Evolutionary conservation across 495 filamentous ascomycete genomes (phyloP), one percentile per base, ranked within the genome.

Genomic region (Aspergillus diversus): DNA sequence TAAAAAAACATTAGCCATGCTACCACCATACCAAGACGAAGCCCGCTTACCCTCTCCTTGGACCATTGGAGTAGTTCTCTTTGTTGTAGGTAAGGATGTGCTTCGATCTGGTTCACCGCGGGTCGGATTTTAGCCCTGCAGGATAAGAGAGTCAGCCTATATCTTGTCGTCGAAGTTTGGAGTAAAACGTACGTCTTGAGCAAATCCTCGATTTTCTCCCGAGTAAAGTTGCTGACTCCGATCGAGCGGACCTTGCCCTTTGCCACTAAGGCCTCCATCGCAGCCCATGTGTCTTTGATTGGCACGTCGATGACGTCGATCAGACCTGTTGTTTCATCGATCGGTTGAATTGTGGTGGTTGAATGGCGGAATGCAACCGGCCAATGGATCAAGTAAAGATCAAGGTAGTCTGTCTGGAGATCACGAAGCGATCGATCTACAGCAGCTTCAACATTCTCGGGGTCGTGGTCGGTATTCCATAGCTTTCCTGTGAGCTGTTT

Each of bases 51-150:
- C 59, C 50, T n/a, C 15, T 62, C 15, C 39, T 62, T 62, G 12
- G 64, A 66, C 64, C 64, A 66, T 35, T 62, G 54, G 6, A 92
- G 31, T n/a, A 93, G 76, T 17, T 74, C 73, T 2, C 73, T 69
- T 69, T 87, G 90, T 71, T 92, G 90, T 31, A 94, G 80, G 71
- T 92, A 93, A 0, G 89, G 87, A 68, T 93, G 88, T 66, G 84
- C 91, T 71, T 94, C 90, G 64, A 93, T 88, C 75, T 93, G 90
- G 75, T 93, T 94, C 66, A 90, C 81, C 7, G 79, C 87, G 0
- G 91, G 91, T 12, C 74, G 69, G 39, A 83, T 68, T 33, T 75
- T 85, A 17, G 87, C 86, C 0, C 64, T 66, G 37, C 13, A 4
- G 3, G 4, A 11, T 32, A 33, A n/a, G 35, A 43, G 12, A 63